Evolutionary conservation across 208 protist genomes (phyloP).

Genomic region (Acanthamoeba pearcei): DNA sequence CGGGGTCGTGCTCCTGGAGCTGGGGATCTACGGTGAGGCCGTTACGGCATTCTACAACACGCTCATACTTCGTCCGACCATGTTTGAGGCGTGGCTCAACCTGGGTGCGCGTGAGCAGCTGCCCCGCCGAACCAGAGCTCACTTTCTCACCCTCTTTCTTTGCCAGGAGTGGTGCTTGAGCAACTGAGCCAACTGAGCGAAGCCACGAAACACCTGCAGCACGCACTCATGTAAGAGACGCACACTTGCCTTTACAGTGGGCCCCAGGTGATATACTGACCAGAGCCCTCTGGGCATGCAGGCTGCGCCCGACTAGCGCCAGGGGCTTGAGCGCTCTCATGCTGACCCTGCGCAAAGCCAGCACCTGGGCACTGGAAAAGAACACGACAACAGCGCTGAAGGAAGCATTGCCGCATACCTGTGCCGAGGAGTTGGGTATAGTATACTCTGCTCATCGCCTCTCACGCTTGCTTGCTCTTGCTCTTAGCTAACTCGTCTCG

Average conservation of each 20-base stretch:
- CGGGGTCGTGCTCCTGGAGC: neutral
- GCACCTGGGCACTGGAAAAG: neutral
- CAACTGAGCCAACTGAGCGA: neutral
- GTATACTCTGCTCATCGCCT: neutral
- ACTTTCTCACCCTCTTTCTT: neutral
- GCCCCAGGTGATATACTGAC: no score
- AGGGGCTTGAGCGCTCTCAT: neutral
- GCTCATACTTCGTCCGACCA: neutral
- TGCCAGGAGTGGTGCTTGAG: neutral
- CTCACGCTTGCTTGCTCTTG: no score
- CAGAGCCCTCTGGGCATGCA: neutral
- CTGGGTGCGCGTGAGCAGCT: neutral
- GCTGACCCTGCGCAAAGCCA: neutral
- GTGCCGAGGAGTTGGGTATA: neutral
- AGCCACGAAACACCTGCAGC: neutral
- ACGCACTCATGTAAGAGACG: neutral
- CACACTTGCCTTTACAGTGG: neutral
- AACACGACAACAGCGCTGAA: neutral
- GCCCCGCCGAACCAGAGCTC: neutral
- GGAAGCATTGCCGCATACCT: neutral
- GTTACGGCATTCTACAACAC: neutral
- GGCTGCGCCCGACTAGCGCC: neutral
- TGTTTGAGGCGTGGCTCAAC: neutral
- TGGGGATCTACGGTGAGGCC: neutral
- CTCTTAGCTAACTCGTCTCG: neutral